Base-by-base conservation (phyloP, 2,329 filamentous ascomycete genomes). In the Epichloe sibirici region DNA sequence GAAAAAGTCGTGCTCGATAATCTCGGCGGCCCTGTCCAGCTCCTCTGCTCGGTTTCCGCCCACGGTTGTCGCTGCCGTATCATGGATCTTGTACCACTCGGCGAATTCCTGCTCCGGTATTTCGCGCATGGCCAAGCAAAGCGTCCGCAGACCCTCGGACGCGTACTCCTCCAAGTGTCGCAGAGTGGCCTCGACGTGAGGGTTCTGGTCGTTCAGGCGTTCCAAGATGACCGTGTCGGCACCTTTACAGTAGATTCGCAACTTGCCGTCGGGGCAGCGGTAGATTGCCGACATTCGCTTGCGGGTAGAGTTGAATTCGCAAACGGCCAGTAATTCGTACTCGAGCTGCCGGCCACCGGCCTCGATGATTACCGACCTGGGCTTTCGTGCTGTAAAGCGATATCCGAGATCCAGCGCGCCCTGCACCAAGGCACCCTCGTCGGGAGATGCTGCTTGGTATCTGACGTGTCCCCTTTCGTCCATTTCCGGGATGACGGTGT, bases 271-370 rank as follows among this genome's bases (percentile, higher is more conserved):
- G 0, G 93, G 93, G 64, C 91, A 96, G 51, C 94, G 83, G 73
- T 94, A 96, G 59, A 98, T 94, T 23, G 91, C 88, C 7, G 93
- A 97, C 93, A 98, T 98, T 59, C 93, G 79, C 73, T 98, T 98
- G 62, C 93, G 79, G 21, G 69, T 72, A 1, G 93, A 97, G 71
- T 98, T 98, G 76, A 98, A 98, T 68, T 98, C 93, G 67, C 91
- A 96, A n/a, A 98, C 90, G 2, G 91, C 91, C 54, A 98, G 73
- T 40, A 98, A 76, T 66, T 96, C 88, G 65, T 93, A 98, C 66
- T 96, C 86, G 44, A 79, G 75, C 58, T 88, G 78, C 59, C 79
- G 72, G 1, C 86, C 90, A 40, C 79, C 78, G 1, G 86, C 84
- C 52, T 86, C 79, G 60, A 97, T 90, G 42, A 90, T 86, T 34